Base-by-base conservation (phyloP, 495 filamentous ascomycete species). In the Pyronema domesticum region DNA sequence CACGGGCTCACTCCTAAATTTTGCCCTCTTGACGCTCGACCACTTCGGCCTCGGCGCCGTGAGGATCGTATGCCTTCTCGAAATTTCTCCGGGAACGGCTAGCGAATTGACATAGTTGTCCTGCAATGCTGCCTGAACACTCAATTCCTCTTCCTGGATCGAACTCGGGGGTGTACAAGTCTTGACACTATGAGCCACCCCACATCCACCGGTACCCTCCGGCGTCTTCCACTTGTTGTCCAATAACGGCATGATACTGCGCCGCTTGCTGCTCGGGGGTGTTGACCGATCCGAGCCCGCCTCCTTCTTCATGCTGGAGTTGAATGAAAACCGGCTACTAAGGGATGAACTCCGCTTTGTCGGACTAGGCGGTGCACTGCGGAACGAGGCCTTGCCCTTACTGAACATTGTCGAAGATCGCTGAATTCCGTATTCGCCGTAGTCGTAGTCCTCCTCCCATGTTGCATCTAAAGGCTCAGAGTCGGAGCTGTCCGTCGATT, bases 341-440 rank as follows among this genome's bases (percentile, higher is more conserved):
- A 54, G 30, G 43, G 40, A 46, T 7, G 52, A 54, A 36, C 52
- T 54, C n/a, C 52, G 14, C 30, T 54, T 54, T 33, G 52, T 54
- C 7, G 52, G 52, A 19, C 52, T 54, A 6, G 52, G 36, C 6
- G 52, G 52, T 45, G 52, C 42, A 23, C n/a, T 54, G 11, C 17
- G 7, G 14, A 9, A 46, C 1, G 23, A 14, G 3, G 14, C 9
- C 46, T 54, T 46, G 52, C 11, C 30, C 52, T 54, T 18, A 37
- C 19, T 23, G 40, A 53, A 40, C 50, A 53, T 8, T 9, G 50
- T 53, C 42, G 50, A 53, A 18, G 50, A 39, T 8, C 50, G 50
- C 6, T 23, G 35, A 7, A 53, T 19, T 1, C 35, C 42, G 36
- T n/a, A 8, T 14, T 53, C 50, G 23, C 14, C 37, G 23, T n/a